Percentiles rank a stretch among this genome's conserved stretches.
phyloP scores from a whole-genome alignment of 768 basidiomycete species.

The Sarcodon sp. region DNA sequence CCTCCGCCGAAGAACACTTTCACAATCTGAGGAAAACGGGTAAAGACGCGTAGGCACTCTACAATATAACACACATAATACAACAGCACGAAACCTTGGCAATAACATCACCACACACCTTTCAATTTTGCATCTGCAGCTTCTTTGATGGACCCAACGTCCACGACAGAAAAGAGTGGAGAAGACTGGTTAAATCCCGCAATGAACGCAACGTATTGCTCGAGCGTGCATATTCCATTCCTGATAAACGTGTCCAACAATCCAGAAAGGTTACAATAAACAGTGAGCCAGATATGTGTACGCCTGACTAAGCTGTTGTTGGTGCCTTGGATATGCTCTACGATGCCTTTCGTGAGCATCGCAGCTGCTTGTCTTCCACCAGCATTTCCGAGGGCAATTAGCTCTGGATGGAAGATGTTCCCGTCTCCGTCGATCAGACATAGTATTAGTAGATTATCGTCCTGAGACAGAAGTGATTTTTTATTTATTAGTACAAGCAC shows the following conservation, averaged over 20 bases:
- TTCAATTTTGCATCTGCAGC: constrained; percentile 29
- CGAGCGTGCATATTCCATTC: constrained; percentile 17
- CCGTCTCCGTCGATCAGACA: constrained; percentile 28
- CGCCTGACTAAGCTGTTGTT: constrained; percentile 9
- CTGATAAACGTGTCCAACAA: constrained; percentile 18
- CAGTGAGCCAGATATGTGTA: constrained; percentile 22
- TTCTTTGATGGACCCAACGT: constrained; percentile 29
- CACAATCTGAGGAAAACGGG: constrained; percentile 28
- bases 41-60: constrained; percentile 46
- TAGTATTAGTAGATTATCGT: constrained; percentile 25
- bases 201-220: constrained; percentile 23
- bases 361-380: constrained; percentile 24
- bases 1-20: constrained; percentile 27
- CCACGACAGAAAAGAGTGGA: constrained; percentile 26
- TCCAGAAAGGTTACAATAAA: constrained; percentile 24
- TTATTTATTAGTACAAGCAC: too few relatives aligned
- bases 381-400: constrained; percentile 16
- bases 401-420: constrained; percentile 22
- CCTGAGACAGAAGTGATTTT: constrained; percentile 11
- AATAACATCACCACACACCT: constrained; percentile 10
- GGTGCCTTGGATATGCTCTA: constrained; percentile 16
- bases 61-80: neutral
- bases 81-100: neutral
- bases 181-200: constrained; percentile 26
- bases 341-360: constrained; percentile 22